Percentiles rank a stretch among this genome's conserved stretches.
Evolutionary conservation across 345 rosid genomes (phyloP).

Genomic region (Lepidium africanum): DNA sequence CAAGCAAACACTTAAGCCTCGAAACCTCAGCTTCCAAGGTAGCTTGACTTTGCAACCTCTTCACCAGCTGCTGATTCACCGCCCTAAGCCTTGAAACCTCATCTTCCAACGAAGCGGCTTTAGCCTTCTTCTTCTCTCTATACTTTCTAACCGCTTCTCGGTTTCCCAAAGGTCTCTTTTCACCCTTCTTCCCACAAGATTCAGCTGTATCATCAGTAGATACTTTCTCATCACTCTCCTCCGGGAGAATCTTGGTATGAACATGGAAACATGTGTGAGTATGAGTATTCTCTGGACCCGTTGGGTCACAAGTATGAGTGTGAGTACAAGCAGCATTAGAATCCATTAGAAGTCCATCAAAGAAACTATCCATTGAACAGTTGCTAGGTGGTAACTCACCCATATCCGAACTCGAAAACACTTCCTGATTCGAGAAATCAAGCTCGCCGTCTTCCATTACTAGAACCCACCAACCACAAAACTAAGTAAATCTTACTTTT

Average conservation of each 20-base stretch:
- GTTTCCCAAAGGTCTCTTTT: slow-evolving; percentile 76
- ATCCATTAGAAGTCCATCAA: slow-evolving; percentile 60
- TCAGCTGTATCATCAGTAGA: slow-evolving; percentile 71
- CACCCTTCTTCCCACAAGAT: slow-evolving; percentile 50
- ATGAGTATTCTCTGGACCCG: slow-evolving; percentile 84
- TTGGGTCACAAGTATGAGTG: slow-evolving; percentile 88
- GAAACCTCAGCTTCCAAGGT: slow-evolving; percentile 82
- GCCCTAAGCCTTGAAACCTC: slow-evolving; percentile 66
- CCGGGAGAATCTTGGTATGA: slow-evolving; percentile 74
- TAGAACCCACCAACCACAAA: not conserved
- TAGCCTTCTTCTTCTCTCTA: slow-evolving; percentile 95
- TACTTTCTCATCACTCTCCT: slow-evolving; percentile 53
- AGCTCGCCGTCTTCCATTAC: slow-evolving; percentile 93
- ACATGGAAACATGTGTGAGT: slow-evolving; percentile 91
- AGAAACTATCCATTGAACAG: slow-evolving; percentile 72
- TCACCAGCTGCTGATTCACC: slow-evolving; percentile 75
- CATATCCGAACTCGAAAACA: slow-evolving; percentile 46
- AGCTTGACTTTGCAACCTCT: slow-evolving; percentile 85
- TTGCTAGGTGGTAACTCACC: slow-evolving; percentile 58
- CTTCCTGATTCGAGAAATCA: slow-evolving; percentile 74
- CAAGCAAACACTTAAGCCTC: slow-evolving; percentile 95
- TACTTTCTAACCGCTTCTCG: slow-evolving; percentile 93
- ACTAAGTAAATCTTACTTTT: not conserved
- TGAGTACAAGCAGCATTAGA: slow-evolving; percentile 75
- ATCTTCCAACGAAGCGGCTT: slow-evolving; percentile 89